These are phyloP conservation scores for Vanrija humicola DNA, from an alignment of 1,284 basidiomycete species.

Conservation along the genomic window DNA sequence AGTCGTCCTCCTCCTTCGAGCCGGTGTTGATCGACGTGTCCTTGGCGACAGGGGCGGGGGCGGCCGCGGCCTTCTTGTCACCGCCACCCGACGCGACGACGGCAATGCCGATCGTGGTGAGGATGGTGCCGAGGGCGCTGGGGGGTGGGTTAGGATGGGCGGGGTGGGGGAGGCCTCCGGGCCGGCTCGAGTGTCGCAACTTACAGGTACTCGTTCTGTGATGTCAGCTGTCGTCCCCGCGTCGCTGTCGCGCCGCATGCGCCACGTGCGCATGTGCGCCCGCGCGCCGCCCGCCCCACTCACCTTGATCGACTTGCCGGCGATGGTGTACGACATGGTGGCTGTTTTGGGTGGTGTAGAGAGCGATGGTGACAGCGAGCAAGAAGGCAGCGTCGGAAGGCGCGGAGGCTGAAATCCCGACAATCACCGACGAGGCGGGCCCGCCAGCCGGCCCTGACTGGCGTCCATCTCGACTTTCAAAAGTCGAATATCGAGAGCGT, in stretches of 20 bases:
- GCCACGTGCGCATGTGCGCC: neutral
- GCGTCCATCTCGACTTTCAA: neutral
- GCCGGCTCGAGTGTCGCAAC: conserved; percentile 3
- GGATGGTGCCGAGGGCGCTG: conserved; percentile 45
- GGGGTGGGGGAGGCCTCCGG: too few species aligned
- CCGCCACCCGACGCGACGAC: conserved; percentile 31
- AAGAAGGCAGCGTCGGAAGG: too few species aligned
- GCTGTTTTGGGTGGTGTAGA: conserved; percentile 1
- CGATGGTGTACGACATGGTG: conserved; percentile 50
- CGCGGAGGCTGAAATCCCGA: neutral
- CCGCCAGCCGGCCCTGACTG: neutral
- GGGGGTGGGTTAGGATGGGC: neutral
- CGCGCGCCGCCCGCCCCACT: conserved; percentile 9
- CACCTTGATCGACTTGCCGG: conserved; percentile 49
- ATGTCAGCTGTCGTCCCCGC: neutral
- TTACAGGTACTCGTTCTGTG: conserved; percentile 46
- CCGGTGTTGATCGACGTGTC: conserved; percentile 17
- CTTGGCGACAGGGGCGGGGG: conserved; percentile 14
- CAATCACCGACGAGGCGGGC: neutral
- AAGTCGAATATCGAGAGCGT: neutral
- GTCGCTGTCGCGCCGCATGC: too few species aligned
- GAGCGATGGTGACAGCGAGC: too few species aligned
- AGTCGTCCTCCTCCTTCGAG: conserved; percentile 30
- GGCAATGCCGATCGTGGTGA: conserved; percentile 38
- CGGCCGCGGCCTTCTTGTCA: conserved; percentile 26